Percentiles rank a stretch among this genome's conserved stretches.
These are phyloP conservation scores for Vicia sativa DNA, from an alignment of 306 rosid genomes.

Conservation along the genomic window DNA sequence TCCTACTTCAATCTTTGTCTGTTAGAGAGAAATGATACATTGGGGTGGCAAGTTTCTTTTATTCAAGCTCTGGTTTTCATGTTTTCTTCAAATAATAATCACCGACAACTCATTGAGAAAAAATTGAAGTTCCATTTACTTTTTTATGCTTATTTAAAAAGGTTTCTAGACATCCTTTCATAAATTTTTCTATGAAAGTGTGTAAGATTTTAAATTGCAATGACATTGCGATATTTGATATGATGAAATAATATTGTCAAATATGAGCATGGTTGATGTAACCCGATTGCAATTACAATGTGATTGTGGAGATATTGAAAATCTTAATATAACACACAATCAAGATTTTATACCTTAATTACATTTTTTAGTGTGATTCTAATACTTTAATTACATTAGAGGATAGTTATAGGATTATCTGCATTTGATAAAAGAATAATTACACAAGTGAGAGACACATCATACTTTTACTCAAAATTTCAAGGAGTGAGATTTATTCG, in stretches of 20 bases:
- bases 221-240: too few relatives aligned
- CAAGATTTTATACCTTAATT: too few relatives aligned
- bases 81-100: conserved; percentile 9
- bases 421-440: too few relatives aligned
- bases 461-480: too few relatives aligned
- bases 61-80: conserved; percentile 23
- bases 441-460: too few relatives aligned
- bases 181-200: not conserved
- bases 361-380: too few relatives aligned
- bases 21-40: conserved; percentile 44
- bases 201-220: not conserved
- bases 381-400: not conserved
- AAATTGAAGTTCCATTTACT: conserved; percentile 1
- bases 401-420: too few relatives aligned
- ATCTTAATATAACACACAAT: too few relatives aligned
- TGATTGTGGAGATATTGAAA: too few relatives aligned
- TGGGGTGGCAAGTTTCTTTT: conserved; percentile 39
- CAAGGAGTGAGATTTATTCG: too few relatives aligned
- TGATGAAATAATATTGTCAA: too few relatives aligned
- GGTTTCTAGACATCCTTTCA: conserved; percentile 2
- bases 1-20: conserved; percentile 19
- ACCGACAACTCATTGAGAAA: conserved; percentile 30
- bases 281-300: not conserved
- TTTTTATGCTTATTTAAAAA: conserved; percentile 6
- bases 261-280: not conserved